Conservation (phyloP, 768 basidiomycete species). For the Ramaria rubella region DNA sequence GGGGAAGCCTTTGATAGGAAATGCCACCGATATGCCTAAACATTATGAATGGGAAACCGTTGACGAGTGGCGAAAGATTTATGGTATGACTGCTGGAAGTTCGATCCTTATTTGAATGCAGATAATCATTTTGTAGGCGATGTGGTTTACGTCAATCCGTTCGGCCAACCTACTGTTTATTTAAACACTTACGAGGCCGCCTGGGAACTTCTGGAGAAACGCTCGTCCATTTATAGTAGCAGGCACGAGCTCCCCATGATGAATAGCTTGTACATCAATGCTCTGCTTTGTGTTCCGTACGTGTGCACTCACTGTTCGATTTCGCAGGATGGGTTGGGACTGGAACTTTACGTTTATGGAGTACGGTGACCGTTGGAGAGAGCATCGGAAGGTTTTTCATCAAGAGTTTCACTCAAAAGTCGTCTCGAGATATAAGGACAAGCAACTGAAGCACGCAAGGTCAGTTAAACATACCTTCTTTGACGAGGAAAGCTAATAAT, state of each 20-base stretch:
- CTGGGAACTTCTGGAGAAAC: conserved; percentile 13
- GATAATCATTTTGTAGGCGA: conserved; percentile 1
- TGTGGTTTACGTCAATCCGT: conserved; percentile 8
- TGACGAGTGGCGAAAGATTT: conserved; percentile 16
- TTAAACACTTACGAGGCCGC: conserved; percentile 2
- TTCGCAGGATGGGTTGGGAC: too few species aligned
- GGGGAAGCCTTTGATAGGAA: conserved; percentile 19
- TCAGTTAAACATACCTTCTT: too few species aligned
- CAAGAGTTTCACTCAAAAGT: conserved; percentile 23
- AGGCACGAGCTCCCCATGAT: conserved; percentile 9
- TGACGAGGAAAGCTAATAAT: too few species aligned
- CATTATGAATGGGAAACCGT: conserved; percentile 13
- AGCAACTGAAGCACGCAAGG: too few species aligned
- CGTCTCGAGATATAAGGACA: too few species aligned
- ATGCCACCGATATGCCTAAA: conserved; percentile 18
- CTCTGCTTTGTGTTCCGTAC: conserved; percentile 43
- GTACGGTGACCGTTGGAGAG: conserved; percentile 27
- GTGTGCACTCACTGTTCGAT: too few species aligned
- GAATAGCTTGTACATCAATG: conserved; percentile 31
- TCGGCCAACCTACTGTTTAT: conserved; percentile 10
- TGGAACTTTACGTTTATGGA: conserved; percentile 24
- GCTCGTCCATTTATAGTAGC: conserved; percentile 9
- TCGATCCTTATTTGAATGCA: too few species aligned
- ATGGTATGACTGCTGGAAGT: conserved; percentile 13
- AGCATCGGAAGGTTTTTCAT: conserved; percentile 24